Percentiles rank a stretch among this genome's conserved stretches.
Evolutionary conservation across 768 basidiomycete genomes (phyloP).

Genomic region (Suillus subluteus): DNA sequence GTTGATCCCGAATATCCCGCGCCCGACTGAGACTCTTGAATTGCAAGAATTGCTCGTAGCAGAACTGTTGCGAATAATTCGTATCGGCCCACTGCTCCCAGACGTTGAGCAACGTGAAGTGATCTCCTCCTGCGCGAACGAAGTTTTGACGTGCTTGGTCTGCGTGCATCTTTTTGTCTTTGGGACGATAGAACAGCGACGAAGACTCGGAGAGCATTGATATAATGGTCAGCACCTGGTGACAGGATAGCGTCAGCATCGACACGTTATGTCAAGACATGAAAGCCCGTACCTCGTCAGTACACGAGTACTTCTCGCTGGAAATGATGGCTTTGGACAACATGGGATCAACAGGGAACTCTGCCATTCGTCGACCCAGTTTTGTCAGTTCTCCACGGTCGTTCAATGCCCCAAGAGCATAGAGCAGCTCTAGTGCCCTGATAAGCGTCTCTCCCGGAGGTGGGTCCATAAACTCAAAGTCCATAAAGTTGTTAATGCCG

Average conservation of each 20-base stretch:
- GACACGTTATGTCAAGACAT: not conserved
- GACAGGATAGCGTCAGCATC: not conserved
- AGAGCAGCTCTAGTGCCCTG: constrained; percentile 89
- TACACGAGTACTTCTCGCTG: constrained; percentile 91
- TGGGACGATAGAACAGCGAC: constrained; percentile 95
- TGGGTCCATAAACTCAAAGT: constrained; percentile 98
- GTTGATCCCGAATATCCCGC: constrained; percentile 94
- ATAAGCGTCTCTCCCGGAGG: constrained; percentile 98
- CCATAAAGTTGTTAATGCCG: constrained; percentile 97
- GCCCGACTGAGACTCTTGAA: constrained; percentile 94
- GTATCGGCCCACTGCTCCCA: constrained; percentile 99
- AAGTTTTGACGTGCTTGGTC: constrained; percentile 99
- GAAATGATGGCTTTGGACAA: constrained; percentile 95
- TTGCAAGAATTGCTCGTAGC: constrained; percentile 94
- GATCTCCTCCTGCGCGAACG: constrained; percentile 93
- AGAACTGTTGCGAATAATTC: constrained; percentile 95
- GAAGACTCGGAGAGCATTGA: constrained; percentile 96
- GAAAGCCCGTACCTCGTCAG: constrained; percentile 82
- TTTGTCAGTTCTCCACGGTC: constrained; percentile 98
- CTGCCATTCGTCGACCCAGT: constrained; percentile 95
- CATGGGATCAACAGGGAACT: constrained; percentile 99
- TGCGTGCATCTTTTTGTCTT: constrained; percentile 97
- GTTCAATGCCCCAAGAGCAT: constrained; percentile 95
- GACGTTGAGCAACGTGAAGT: constrained; percentile 96
- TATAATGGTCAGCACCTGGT: constrained; percentile 91